A percentile compares a stretch with the other conserved stretches of the same genome.
These are phyloP conservation scores for Macrophomina tecta DNA, from an alignment of 2,329 filamentous ascomycete species.

Conservation along the genomic window DNA sequence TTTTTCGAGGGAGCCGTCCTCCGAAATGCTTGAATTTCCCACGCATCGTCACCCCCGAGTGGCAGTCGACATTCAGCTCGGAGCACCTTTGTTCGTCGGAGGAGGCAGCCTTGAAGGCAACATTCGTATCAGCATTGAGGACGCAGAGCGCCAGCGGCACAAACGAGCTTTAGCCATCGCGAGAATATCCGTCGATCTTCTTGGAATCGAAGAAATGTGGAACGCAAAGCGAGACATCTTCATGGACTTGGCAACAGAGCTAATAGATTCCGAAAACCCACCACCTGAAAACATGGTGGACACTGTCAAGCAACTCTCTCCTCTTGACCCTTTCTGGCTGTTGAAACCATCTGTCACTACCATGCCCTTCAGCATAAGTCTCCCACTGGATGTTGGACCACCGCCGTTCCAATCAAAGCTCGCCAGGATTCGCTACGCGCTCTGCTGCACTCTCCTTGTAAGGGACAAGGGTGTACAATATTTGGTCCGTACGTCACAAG, in stretches of 20 bases:
- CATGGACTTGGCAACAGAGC: constrained; percentile 57
- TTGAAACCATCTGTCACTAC: constrained; percentile 54
- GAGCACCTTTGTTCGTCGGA: constrained; percentile 60
- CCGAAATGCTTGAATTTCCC: constrained; percentile 58
- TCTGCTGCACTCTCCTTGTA: constrained; percentile 56
- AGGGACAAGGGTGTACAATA: constrained; percentile 56
- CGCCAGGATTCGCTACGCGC: constrained; percentile 57
- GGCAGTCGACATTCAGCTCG: constrained; percentile 56
- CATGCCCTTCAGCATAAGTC: constrained; percentile 59
- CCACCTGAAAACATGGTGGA: constrained; percentile 59
- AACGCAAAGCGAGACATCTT: constrained; percentile 56
- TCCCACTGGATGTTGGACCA: constrained; percentile 61
- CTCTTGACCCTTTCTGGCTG: constrained; percentile 55
- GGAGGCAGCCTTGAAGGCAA: constrained; percentile 61
- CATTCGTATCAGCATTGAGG: constrained; percentile 55
- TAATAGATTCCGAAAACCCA: constrained; percentile 57
- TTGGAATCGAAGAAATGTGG: constrained; percentile 59
- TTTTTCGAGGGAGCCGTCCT: constrained; percentile 54
- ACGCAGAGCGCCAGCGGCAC: constrained; percentile 52
- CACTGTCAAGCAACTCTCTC: constrained; percentile 46
- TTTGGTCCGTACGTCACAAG: constrained; percentile 57
- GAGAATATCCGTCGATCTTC: constrained; percentile 57
- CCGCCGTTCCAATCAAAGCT: constrained; percentile 60
- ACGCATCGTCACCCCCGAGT: constrained; percentile 57
- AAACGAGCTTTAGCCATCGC: constrained; percentile 54